Conservation (phyloP, 2,329 filamentous ascomycete species). For the Aquanectria penicillioides region DNA sequence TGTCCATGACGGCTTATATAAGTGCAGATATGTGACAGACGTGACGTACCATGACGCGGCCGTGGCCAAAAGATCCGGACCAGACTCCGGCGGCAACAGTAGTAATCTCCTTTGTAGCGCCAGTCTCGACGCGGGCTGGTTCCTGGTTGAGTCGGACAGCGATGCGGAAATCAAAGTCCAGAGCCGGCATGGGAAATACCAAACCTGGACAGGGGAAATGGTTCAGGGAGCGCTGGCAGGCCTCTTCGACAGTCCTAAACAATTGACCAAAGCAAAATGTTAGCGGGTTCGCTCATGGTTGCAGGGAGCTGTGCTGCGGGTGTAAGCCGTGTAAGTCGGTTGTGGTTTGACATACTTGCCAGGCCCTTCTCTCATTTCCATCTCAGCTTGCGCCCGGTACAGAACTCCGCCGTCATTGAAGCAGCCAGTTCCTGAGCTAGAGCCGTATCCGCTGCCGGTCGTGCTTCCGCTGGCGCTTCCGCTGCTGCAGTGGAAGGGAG, state of each 20-base stretch:
- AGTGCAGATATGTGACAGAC: too few relatives aligned
- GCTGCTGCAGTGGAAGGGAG: slow-evolving; percentile 4
- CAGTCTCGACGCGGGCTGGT: slow-evolving; percentile 54
- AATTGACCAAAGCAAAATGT: slow-evolving; percentile 24
- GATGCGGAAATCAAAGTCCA: slow-evolving; percentile 62
- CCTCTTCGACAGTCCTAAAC: slow-evolving; percentile 49
- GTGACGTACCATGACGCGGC: slow-evolving; percentile 56
- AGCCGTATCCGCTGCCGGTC: slow-evolving; percentile 1
- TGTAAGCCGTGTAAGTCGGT: not conserved
- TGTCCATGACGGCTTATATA: too few relatives aligned
- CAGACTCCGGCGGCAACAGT: slow-evolving; percentile 58
- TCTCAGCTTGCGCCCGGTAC: slow-evolving; percentile 40
- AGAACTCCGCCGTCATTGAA: slow-evolving; percentile 41
- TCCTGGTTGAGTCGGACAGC: slow-evolving; percentile 57
- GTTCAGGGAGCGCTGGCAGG: slow-evolving; percentile 50
- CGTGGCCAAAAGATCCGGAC: slow-evolving; percentile 60
- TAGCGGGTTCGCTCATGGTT: slow-evolving; percentile 26
- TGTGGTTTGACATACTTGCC: slow-evolving; percentile 38
- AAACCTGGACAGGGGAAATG: slow-evolving; percentile 55
- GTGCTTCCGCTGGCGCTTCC: slow-evolving; percentile 9
- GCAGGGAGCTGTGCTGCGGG: too few relatives aligned
- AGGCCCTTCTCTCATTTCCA: slow-evolving; percentile 39
- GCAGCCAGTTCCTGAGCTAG: slow-evolving; percentile 26
- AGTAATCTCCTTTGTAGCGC: slow-evolving; percentile 59
- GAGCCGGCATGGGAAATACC: slow-evolving; percentile 56